Base-by-base conservation (phyloP, 2,329 filamentous ascomycete species). In the Penicillium fuscoglaucum region DNA sequence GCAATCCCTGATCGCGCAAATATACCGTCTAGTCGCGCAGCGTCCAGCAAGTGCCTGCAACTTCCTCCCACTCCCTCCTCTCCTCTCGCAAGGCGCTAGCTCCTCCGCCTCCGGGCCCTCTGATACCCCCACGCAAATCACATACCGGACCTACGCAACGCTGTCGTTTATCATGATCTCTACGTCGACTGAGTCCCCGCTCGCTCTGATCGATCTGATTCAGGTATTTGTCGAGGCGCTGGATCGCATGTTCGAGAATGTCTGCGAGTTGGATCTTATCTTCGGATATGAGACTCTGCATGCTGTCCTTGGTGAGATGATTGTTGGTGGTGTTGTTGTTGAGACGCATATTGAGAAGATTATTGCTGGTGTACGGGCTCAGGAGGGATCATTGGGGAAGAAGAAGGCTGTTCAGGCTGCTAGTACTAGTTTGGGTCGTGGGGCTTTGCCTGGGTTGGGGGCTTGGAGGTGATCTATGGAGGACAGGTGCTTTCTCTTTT, bases 271-370 rank as follows among this genome's bases (percentile, higher is more conserved):
- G 56, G 93, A 99, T 76, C 83, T 99, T 67, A 99, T 99, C 75
- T 99, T 99, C 81, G 98, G 98, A 74, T 99, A 96, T 69, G 95
- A 99, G 83, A 96, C 92, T 17, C 82, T 99, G 69, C 95, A 99
- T 80, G 90, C 93, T 9, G 87, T 92, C 17, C 80, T 98, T 10
- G 88, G 87, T 58, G 93, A 98, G 81, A 96, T 98, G 91, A 90
- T 98, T 57, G 90, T 96, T 17, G 93, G 93, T 15, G 93, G 93
- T 1, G 91, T 97, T 15, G 93, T 98, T 17, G 87, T 98, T 26
- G 93, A 98, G 79, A 97, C 93, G 33, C 91, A 89, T 68, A 78
- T 96, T 61, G 92, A 96, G 58, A 88, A 88, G 74, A 95, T 98
- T 55, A 90, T 97, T 5, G 84, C 90, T 35, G 93, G 91, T 1